Evolutionary conservation across 148 eudicot species (phyloP).

Genomic region (Dysphania ambrosioides): DNA sequence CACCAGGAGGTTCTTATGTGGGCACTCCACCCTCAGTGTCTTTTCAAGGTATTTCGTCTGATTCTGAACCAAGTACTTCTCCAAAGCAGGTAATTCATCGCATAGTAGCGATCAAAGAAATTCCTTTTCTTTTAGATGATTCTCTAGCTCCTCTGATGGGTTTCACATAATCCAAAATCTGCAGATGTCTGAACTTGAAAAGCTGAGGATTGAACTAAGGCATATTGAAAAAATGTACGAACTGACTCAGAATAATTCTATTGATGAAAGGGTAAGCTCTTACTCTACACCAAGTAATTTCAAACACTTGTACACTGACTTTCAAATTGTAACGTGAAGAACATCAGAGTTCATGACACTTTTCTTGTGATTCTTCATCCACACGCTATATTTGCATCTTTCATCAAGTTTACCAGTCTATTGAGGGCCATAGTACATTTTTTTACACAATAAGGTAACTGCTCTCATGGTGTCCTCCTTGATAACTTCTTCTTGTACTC

Average conservation of each 20-base stretch:
- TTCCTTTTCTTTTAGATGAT: neutral
- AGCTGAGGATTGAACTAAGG: conserved; percentile 70
- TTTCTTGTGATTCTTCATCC: neutral
- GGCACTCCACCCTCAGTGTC: conserved; percentile 26
- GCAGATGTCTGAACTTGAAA: conserved; percentile 60
- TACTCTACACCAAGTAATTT: neutral
- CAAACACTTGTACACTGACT: neutral
- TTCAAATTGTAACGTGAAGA: neutral
- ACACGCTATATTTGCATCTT: neutral
- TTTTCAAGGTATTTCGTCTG: conserved; percentile 29
- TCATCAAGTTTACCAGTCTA: neutral
- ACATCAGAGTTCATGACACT: neutral
- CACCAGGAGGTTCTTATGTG: conserved; percentile 10
- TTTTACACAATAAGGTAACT: no score
- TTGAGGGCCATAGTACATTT: no score
- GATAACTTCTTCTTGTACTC: no score
- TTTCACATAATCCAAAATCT: conserved; percentile 25
- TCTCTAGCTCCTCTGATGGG: conserved; percentile 6
- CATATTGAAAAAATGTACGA: conserved; percentile 71
- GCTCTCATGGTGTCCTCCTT: no score
- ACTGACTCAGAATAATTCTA: conserved; percentile 64
- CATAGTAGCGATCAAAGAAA: neutral
- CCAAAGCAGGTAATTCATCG: conserved; percentile 18
- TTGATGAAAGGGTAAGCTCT: conserved; percentile 63
- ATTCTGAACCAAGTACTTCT: neutral